phyloP scores from a whole-genome alignment of 106 monocot species.

The Xerophyta viscosa region DNA sequence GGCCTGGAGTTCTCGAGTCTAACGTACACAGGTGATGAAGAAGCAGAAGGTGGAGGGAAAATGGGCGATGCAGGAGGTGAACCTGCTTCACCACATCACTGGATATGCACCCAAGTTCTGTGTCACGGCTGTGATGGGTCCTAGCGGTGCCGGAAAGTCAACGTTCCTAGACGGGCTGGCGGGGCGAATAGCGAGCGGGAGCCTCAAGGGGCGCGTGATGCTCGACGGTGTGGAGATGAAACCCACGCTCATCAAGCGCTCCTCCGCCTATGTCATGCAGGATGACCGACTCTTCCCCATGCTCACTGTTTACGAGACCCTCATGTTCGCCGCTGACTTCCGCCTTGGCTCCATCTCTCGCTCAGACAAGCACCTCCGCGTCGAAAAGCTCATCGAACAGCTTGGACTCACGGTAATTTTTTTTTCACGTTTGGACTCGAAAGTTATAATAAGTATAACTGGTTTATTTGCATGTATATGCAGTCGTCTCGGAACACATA shows the following conservation, averaged over 20 bases:
- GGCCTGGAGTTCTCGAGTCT: slow-evolving; percentile 33
- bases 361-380: slow-evolving; percentile 22
- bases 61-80: slow-evolving; percentile 25
- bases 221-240: slow-evolving; percentile 44
- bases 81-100: slow-evolving; percentile 35
- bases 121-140: slow-evolving; percentile 47
- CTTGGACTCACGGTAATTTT: slow-evolving; percentile 26
- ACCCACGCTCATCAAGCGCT: slow-evolving; percentile 32
- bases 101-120: slow-evolving; percentile 44
- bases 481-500: slow-evolving; percentile 31
- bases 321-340: slow-evolving; percentile 48
- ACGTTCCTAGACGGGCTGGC: slow-evolving; percentile 41
- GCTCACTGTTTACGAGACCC: slow-evolving; percentile 46
- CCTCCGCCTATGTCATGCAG: slow-evolving; percentile 51
- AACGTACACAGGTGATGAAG: slow-evolving; percentile 43
- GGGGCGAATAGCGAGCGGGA: slow-evolving; percentile 39
- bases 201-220: slow-evolving; percentile 28
- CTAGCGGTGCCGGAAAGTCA: slow-evolving; percentile 41
- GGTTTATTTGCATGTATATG: background rate
- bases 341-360: slow-evolving; percentile 26
- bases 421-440: no score
- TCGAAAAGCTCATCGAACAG: slow-evolving; percentile 36
- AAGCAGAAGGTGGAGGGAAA: slow-evolving; percentile 34
- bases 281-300: slow-evolving; percentile 49
- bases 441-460: no score